These are phyloP conservation scores for Puccinia polysora DNA, from an alignment of 1,284 basidiomycete species.

Conservation along the genomic window DNA sequence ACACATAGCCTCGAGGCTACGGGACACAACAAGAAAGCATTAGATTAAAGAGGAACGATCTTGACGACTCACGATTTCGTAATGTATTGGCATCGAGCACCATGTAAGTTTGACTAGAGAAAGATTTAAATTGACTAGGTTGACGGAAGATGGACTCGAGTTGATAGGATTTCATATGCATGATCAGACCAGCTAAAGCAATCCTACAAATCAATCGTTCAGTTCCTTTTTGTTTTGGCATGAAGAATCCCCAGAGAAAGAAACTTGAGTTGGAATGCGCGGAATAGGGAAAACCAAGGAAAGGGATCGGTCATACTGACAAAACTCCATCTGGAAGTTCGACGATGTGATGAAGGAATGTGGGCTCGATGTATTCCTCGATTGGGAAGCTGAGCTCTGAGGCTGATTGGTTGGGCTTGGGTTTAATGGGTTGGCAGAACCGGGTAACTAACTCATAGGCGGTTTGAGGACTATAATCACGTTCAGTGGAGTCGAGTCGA, in stretches of 20 bases:
- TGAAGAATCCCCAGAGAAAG: neutral
- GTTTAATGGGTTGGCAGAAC: conserved; percentile 18
- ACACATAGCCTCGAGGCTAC: neutral
- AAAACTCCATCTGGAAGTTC: conserved; percentile 30
- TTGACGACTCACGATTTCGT: conserved; percentile 7
- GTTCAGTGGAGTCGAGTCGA: conserved; percentile 16
- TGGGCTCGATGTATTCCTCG: neutral
- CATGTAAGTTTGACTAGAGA: conserved; percentile 22
- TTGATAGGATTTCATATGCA: conserved; percentile 33
- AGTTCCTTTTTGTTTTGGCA: neutral
- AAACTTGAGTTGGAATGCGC: neutral
- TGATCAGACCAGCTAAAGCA: conserved; percentile 27
- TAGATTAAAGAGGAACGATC: neutral
- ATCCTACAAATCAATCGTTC: conserved; percentile 10
- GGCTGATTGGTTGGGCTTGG: neutral
- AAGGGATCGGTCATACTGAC: neutral
- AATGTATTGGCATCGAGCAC: conserved; percentile 26
- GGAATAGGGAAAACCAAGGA: neutral
- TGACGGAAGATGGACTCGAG: conserved; percentile 34
- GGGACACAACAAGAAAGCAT: neutral
- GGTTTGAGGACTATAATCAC: conserved; percentile 7
- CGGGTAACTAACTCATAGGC: conserved; percentile 25
- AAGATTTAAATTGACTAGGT: conserved; percentile 18
- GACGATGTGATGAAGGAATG: conserved; percentile 27
- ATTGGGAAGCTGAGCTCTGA: neutral